phyloP scores from a whole-genome alignment of 768 basidiomycete species.

The Kwoniella mangroviensis region DNA sequence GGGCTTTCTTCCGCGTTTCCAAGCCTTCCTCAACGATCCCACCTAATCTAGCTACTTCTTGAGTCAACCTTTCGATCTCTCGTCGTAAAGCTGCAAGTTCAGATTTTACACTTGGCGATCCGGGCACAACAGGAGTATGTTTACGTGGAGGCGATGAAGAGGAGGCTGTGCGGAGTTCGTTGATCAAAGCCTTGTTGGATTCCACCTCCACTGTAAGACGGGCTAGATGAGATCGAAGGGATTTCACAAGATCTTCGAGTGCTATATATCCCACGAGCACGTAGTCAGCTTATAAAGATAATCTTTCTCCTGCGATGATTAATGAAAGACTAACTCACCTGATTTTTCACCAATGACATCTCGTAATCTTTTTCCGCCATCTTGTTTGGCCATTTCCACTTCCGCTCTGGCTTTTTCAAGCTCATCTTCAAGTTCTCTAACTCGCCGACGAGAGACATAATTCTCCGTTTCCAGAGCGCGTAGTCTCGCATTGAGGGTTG shows the following conservation, averaged over 20 bases:
- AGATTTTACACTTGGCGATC: constrained; percentile 7
- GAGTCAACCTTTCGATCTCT: constrained; percentile 79
- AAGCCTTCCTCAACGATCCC: constrained; percentile 86
- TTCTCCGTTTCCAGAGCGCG: constrained; percentile 80
- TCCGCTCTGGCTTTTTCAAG: constrained; percentile 65
- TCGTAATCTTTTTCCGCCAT: constrained; percentile 63
- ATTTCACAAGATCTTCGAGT: constrained; percentile 75
- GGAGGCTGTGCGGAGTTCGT: constrained; percentile 40
- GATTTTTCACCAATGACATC: constrained; percentile 87
- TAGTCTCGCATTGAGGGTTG: constrained; percentile 62
- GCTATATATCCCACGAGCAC: constrained; percentile 61
- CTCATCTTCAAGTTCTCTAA: constrained; percentile 85
- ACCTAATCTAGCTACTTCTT: constrained; percentile 84
- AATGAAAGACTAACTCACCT: constrained; percentile 62
- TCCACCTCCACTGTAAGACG: constrained; percentile 79
- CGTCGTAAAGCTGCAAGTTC: constrained; percentile 67
- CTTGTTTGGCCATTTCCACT: constrained; percentile 65
- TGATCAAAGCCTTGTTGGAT: constrained; percentile 69
- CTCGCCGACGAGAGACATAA: constrained; percentile 74
- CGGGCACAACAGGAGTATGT: neutral
- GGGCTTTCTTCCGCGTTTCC: constrained; percentile 68
- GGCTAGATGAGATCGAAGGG: constrained; percentile 74
- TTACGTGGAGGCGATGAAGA: constrained; percentile 8
- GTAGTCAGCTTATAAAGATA: neutral
- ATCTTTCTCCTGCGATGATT: constrained; percentile 28